A percentile compares a stretch with the other conserved stretches of the same genome.
Evolutionary conservation across 2,329 filamentous ascomycete genomes (phyloP).

Genomic region (Pyrenochaeta sp.): DNA sequence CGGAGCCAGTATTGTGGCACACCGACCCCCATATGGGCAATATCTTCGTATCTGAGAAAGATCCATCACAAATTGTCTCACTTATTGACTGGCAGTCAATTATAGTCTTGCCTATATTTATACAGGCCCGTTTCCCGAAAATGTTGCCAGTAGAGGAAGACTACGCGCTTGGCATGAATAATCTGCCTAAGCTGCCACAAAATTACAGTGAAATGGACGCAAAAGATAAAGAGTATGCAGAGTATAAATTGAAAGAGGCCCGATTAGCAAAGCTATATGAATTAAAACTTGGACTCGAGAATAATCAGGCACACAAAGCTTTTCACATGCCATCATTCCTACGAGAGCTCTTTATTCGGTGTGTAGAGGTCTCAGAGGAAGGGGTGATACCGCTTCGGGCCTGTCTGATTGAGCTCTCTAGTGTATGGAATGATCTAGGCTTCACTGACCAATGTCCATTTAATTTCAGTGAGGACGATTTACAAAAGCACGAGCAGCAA

Average conservation of each 20-base stretch:
- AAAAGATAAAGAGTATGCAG: slow-evolving; percentile 8
- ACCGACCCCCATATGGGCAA: slow-evolving; percentile 52
- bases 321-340: slow-evolving; percentile 36
- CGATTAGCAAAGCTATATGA: slow-evolving; percentile 42
- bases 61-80: slow-evolving; percentile 24
- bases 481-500: too few species aligned
- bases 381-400: slow-evolving; percentile 42
- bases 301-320: slow-evolving; percentile 22
- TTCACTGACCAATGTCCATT: slow-evolving; percentile 25
- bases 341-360: slow-evolving; percentile 43
- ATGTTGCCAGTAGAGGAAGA: slow-evolving; percentile 21
- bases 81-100: slow-evolving; percentile 33
- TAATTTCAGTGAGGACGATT: slow-evolving; percentile 6
- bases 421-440: slow-evolving; percentile 35
- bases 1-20: slow-evolving; percentile 14
- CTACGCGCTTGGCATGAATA: slow-evolving; percentile 8
- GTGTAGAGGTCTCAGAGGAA: slow-evolving; percentile 35
- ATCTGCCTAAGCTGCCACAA: slow-evolving; percentile 14
- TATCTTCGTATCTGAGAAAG: slow-evolving; percentile 36
- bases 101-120: slow-evolving; percentile 22
- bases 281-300: slow-evolving; percentile 29
- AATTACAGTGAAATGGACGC: slow-evolving; percentile 15
- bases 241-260: slow-evolving; percentile 8
- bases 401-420: slow-evolving; percentile 44
- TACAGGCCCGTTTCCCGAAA: slow-evolving; percentile 26